Evolutionary conservation across 1,139 yeast species (phyloP), one percentile per base, ranked within the genome.

Genomic region (Diutina rugosa): DNA sequence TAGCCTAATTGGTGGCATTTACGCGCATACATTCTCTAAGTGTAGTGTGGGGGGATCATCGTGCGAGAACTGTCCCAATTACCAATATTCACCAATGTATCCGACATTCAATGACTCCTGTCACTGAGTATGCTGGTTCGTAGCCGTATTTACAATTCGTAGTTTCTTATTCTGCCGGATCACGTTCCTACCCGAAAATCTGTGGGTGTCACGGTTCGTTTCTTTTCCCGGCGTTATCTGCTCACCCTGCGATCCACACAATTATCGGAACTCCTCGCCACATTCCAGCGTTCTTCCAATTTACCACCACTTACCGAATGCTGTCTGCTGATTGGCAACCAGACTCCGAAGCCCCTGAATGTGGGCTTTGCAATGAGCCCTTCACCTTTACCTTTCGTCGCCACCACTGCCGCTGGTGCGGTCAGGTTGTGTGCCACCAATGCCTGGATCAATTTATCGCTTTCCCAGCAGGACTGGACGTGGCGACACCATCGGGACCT

Each of bases 371-470:
- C 67, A 68, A 72, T 44, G 61, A 68, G 1, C 62, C 64, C 47
- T 93, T 86, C 70, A 76, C 86, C 1, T 72, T 91, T 60, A 81
- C 88, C 66, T 80, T 77, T 65, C 78, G 99, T 58, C 80, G 95
- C 60, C 99, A 95, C 69, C 99, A 93, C 69, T 93, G 99, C 68
- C 76, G 95, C 65, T 80, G 85, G 67, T 87, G 97, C 74, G 93
- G 97, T 48, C 69, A 82, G 56, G 85, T 88, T 5, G 87, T 84
- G 32, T 87, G 97, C 71, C 83, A 82, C 51, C 63, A 72, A 57
- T 85, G 96, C 67, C 81, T 95, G 29, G 66, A 72, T 14, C 75
- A 78, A 30, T 66, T 68, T 46, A 73, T 78, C 14, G 69, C 65
- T 46, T 79, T 77, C 64, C 72, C 76, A 59, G 70, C 77, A 46